Evolutionary conservation across 371 early-diverging fungal genomes (phyloP).

Genomic region (Phascolomyces articulosus): DNA sequence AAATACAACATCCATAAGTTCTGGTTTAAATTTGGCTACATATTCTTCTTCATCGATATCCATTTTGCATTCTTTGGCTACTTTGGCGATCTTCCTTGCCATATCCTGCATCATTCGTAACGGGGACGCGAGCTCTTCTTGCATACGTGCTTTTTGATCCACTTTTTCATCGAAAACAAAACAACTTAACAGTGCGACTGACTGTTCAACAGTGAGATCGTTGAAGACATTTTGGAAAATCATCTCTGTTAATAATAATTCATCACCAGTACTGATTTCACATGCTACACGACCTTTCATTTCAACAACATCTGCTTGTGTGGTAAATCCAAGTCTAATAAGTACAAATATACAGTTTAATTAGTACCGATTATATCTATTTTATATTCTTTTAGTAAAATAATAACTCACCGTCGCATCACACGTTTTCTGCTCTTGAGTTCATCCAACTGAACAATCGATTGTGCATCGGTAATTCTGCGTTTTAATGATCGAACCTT

Average conservation of each 20-base stretch:
- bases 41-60: conserved; percentile 83
- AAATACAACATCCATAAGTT: conserved; percentile 97
- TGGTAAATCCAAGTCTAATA: conserved; percentile 81
- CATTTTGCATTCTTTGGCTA: conserved; percentile 90
- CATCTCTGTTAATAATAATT: conserved; percentile 98
- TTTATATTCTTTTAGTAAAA: too few relatives aligned
- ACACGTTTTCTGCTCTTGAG: conserved; percentile 90
- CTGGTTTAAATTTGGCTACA: conserved; percentile 81
- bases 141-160: conserved; percentile 36
- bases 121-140: conserved; percentile 83
- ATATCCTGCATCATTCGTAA: conserved; percentile 86
- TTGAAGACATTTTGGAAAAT: conserved; percentile 98
- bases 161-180: conserved; percentile 94
- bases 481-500: conserved; percentile 70
- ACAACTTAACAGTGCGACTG: conserved; percentile 92
- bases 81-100: conserved; percentile 86
- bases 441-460: conserved; percentile 92
- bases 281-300: conserved; percentile 99
- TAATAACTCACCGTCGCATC: conserved; percentile 66
- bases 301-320: conserved; percentile 84
- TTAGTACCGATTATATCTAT: too few relatives aligned
- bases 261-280: conserved; percentile 98
- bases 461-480: conserved; percentile 76
- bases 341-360: too few relatives aligned
- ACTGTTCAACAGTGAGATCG: conserved; percentile 89